phyloP scores from a whole-genome alignment of 116 monocot species.

The Zostera marina region DNA sequence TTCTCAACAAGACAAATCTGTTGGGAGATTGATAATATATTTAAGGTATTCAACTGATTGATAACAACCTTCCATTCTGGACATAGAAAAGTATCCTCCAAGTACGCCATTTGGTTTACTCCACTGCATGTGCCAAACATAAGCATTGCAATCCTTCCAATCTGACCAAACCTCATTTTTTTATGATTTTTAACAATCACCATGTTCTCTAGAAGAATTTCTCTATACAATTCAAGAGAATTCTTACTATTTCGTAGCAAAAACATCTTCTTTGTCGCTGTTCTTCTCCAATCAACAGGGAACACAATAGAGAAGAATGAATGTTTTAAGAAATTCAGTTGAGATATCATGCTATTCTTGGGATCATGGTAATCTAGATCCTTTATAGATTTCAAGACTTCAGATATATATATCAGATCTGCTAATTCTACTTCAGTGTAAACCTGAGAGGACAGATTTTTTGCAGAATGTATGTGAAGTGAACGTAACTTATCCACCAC shows the following conservation, averaged over 20 bases:
- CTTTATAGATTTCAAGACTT: slow-evolving; percentile 20
- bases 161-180: slow-evolving; percentile 22
- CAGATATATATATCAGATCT: slow-evolving; percentile 14
- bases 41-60: too few relatives aligned
- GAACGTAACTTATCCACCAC: slow-evolving; percentile 17
- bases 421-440: background rate
- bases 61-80: too few relatives aligned
- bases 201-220: slow-evolving; percentile 7
- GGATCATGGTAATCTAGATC: slow-evolving; percentile 1
- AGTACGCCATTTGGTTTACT: background rate
- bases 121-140: slow-evolving; percentile 1
- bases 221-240: slow-evolving; percentile 11
- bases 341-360: background rate
- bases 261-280: slow-evolving; percentile 3
- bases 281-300: slow-evolving; percentile 9
- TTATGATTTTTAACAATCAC: background rate
- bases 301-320: slow-evolving; percentile 18
- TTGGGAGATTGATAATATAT: background rate
- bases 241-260: slow-evolving; percentile 9
- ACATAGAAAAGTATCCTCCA: too few relatives aligned
- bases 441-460: background rate
- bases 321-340: slow-evolving; percentile 7
- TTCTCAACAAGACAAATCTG: background rate
- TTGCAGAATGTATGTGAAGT: slow-evolving; percentile 2
- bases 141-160: slow-evolving; percentile 6